A percentile compares a stretch with the other conserved stretches of the same genome.
Conservation (phyloP, 75 land plant species). For the Picea sitchensis region DNA sequence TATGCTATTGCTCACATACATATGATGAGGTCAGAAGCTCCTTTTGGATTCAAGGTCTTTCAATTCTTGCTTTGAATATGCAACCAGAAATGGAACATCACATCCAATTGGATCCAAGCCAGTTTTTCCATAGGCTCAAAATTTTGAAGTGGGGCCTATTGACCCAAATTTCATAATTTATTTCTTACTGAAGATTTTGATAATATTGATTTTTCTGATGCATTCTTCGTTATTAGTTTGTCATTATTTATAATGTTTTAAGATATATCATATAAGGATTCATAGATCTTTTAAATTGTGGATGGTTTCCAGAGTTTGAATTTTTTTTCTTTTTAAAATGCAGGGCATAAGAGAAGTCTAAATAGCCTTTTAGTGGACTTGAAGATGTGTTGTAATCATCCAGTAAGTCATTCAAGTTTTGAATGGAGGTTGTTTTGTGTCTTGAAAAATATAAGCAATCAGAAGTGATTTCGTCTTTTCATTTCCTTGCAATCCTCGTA, state of each 20-base stretch:
- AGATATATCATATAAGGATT: not conserved
- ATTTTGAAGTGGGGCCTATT: not conserved
- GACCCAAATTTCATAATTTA: not conserved
- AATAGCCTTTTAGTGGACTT: constrained; percentile 29
- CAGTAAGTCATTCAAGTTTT: constrained; percentile 20
- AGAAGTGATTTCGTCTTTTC: not conserved
- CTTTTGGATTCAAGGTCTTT: not conserved
- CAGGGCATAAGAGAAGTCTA: constrained; percentile 33
- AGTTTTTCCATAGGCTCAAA: not conserved
- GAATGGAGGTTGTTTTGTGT: not conserved
- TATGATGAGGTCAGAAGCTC: not conserved
- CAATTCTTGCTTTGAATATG: not conserved
- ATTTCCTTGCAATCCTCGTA: not conserved
- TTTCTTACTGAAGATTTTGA: not conserved
- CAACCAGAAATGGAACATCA: not conserved
- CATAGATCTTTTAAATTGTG: not conserved
- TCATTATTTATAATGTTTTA: not conserved
- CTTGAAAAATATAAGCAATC: not conserved
- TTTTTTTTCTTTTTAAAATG: not conserved
- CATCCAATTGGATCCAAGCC: not conserved
- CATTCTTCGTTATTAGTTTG: not conserved
- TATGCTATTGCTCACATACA: too few relatives aligned
- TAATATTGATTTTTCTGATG: not conserved
- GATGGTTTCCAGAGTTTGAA: not conserved
- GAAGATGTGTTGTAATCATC: constrained; percentile 44